phyloP scores from a whole-genome alignment of 1,284 basidiomycete species.

The Waitea zeae region DNA sequence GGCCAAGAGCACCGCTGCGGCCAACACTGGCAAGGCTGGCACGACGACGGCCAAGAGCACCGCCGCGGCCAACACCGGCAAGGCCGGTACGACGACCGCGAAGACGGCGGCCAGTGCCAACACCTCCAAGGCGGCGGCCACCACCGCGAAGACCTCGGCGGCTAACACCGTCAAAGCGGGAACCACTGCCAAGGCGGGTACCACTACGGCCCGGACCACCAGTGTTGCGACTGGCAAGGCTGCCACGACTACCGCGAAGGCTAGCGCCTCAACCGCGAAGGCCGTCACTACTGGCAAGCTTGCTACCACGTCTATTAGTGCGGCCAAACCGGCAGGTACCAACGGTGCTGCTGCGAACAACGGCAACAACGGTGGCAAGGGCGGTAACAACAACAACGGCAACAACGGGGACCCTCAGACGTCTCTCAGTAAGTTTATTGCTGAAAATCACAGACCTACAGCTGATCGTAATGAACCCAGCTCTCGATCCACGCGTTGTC shows the following conservation, averaged over 20 bases:
- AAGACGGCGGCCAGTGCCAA: neutral
- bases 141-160: neutral
- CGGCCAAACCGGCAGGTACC: constrained; percentile 2
- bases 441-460: constrained; percentile 5
- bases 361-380: constrained; percentile 5
- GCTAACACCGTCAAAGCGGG: no score
- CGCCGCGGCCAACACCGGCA: neutral
- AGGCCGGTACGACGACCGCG: neutral
- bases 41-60: neutral
- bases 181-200: no score
- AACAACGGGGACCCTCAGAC: constrained; percentile 15
- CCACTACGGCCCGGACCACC: constrained; percentile 7
- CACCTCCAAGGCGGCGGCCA: neutral
- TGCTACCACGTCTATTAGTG: constrained; percentile 8
- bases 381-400: constrained; percentile 7
- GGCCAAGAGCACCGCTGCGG: no score
- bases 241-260: constrained; percentile 17
- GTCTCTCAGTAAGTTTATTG: constrained; percentile 13
- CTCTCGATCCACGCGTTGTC: constrained; percentile 26
- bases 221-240: constrained; percentile 13
- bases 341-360: constrained; percentile 1
- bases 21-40: neutral
- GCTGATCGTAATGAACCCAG: constrained; percentile 4
- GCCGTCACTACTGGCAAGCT: no score
- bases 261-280: no score